These are phyloP conservation scores for Shiraia bambusicola DNA, from an alignment of 2,329 filamentous ascomycete species.

Conservation along the genomic window DNA sequence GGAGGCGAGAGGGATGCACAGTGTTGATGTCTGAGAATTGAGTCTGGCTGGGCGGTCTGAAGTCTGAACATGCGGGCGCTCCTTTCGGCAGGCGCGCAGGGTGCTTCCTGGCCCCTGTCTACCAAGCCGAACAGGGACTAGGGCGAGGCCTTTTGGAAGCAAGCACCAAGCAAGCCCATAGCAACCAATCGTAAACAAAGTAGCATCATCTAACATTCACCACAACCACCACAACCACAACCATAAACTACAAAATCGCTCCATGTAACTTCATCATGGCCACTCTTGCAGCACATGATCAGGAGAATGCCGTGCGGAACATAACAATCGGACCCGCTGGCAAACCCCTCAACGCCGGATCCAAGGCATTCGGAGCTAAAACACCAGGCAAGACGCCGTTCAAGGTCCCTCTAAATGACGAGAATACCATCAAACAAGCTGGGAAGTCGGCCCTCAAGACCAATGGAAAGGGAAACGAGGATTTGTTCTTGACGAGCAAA, in stretches of 20 bases:
- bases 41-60: constrained; percentile 14
- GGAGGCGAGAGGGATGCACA: constrained; percentile 10
- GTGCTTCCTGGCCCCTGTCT: constrained; percentile 12
- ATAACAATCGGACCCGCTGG: constrained; percentile 69
- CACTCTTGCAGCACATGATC: constrained; percentile 76
- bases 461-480: constrained; percentile 59
- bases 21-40: constrained; percentile 30
- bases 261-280: constrained; percentile 49
- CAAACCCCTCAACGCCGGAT: constrained; percentile 70
- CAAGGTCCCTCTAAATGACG: constrained; percentile 75
- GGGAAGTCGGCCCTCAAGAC: constrained; percentile 62
- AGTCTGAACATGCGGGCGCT: constrained; percentile 34
- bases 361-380: constrained; percentile 66
- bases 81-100: constrained; percentile 9
- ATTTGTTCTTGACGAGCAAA: constrained; percentile 54
- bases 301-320: constrained; percentile 81
- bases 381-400: constrained; percentile 88
- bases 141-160: background rate
- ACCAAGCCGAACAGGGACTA: constrained; percentile 11
- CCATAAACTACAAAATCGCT: constrained; percentile 20
- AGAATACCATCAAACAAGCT: constrained; percentile 70
- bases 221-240: constrained; percentile 6
- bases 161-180: constrained; percentile 14
- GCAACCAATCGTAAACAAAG: constrained; percentile 38
- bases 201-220: constrained; percentile 7